Base-by-base conservation (phyloP, 2,329 filamentous ascomycete genomes). In the Juglanconis sp. region DNA sequence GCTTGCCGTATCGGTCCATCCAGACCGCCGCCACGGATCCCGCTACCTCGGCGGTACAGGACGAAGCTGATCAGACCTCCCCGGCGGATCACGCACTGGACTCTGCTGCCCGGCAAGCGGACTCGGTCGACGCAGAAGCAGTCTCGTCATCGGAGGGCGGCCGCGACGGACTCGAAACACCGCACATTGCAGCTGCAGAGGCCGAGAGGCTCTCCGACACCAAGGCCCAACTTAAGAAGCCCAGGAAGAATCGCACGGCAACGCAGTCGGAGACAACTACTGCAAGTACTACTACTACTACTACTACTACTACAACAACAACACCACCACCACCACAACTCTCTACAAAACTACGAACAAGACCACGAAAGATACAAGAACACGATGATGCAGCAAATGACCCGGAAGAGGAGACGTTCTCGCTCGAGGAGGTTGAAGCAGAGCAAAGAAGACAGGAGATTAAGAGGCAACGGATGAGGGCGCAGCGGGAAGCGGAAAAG, bases 391-490 rank as follows among this genome's bases (percentile, higher is more conserved):
- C n/a, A 52, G 30, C 17, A 15, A 36, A 36, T 7, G 40, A 17
- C 7, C 8, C 5, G 40, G 40, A 13, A 44, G 15, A 44, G 15
- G 5, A 44, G 40, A 15, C 40, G 10, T 13, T 42, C 13, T 11
- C 40, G 13, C 10, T 11, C 34, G 42, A 42, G 51, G 50, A 53
- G 32, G 13, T 30, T 6, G 31, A 40, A 8, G 44, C 31, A 24
- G 40, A 47, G n/a, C 17, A 81, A 11, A 42, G 40, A 67, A 78
- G 84, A 59, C 77, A 85, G 68, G 79, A 81, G 56, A 63, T 75
- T 56, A 71, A 72, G 59, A 70, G 73, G 65, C 31, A 38, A 42
- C 24, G 24, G 35, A 66, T 72, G 30, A 69, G 71, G 63, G 69
- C 70, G 57, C 66, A 71, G 65, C 65, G 71, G 62, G 68, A 68